phyloP scores from a whole-genome alignment of 2,329 filamentous ascomycete species.

The Exophiala phaeomuriformis region DNA sequence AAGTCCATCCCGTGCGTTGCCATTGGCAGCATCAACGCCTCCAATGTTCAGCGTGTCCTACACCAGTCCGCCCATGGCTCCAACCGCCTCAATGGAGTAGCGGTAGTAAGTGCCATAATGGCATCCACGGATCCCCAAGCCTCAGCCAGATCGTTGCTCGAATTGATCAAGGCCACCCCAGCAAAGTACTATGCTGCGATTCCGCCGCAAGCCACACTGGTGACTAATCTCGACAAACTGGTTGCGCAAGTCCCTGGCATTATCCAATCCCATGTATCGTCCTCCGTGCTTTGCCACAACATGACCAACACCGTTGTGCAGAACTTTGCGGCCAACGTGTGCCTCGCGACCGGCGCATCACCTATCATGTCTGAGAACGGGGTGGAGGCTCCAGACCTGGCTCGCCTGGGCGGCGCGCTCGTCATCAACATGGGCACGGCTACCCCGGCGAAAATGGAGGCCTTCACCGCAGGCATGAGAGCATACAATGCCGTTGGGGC shows the following conservation, averaged over 20 bases:
- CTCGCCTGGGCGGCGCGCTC: conserved; percentile 65
- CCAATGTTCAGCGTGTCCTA: conserved; percentile 66
- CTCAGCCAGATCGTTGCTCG: conserved; percentile 54
- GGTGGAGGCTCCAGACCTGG: conserved; percentile 74
- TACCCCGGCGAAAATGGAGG: conserved; percentile 63
- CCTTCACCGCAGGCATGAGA: conserved; percentile 64
- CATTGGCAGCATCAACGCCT: conserved; percentile 79
- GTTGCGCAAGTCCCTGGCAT: conserved; percentile 39
- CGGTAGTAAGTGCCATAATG: conserved; percentile 84
- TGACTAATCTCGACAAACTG: conserved; percentile 25
- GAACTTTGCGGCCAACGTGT: conserved; percentile 89
- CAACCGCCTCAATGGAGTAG: conserved; percentile 63
- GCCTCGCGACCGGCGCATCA: conserved; percentile 68
- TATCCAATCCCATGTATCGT: conserved; percentile 54
- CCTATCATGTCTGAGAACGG: conserved; percentile 93
- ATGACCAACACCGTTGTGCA: conserved; percentile 97
- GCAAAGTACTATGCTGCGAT: conserved; percentile 28
- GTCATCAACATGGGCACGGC: conserved; percentile 95
- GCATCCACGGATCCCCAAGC: conserved; percentile 59
- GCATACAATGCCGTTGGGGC: conserved; percentile 74
- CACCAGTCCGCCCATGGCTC: conserved; percentile 52
- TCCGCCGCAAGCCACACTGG: conserved; percentile 29
- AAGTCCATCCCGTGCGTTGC: conserved; percentile 59
- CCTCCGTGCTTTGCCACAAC: conserved; percentile 76
- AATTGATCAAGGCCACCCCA: conserved; percentile 44